These are phyloP conservation scores for Cladophialophora chaetospira DNA, from an alignment of 2,329 filamentous ascomycete genomes.

Conservation along the genomic window DNA sequence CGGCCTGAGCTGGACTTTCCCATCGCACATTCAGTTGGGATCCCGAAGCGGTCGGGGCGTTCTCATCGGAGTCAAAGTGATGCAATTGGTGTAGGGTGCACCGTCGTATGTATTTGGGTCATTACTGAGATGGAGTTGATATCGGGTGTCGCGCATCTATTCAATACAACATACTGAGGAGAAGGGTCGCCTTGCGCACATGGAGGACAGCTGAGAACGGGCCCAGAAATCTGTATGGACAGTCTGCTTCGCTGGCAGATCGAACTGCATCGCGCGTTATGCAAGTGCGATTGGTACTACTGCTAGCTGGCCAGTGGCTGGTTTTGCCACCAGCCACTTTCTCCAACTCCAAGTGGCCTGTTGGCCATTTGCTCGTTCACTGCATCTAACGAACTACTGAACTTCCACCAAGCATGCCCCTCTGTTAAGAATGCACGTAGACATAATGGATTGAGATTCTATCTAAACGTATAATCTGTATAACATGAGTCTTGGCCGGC, in stretches of 20 bases:
- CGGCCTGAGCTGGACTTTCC: constrained; percentile 32
- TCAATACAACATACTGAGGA: constrained; percentile 3
- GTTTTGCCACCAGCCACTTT: constrained; percentile 23
- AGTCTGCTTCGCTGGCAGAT: constrained; percentile 21
- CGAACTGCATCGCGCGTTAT: constrained; percentile 19
- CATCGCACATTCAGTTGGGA: constrained; percentile 20
- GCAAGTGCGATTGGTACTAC: constrained; percentile 11
- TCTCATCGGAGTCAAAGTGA: constrained; percentile 5
- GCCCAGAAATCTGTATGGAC: background rate
- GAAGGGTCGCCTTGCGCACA: background rate
- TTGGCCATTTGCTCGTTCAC: too few relatives aligned
- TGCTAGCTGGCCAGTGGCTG: too few relatives aligned
- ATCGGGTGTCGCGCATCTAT: background rate
- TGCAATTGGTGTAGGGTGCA: background rate
- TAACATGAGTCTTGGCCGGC: too few relatives aligned
- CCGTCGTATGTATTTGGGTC: constrained; percentile 1
- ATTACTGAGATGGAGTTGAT: constrained; percentile 5
- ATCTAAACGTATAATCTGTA: too few relatives aligned
- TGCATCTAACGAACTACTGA: too few relatives aligned
- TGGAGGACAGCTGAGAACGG: background rate
- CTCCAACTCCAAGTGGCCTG: background rate
- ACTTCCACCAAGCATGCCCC: too few relatives aligned
- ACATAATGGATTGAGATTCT: too few relatives aligned
- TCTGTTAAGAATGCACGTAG: too few relatives aligned
- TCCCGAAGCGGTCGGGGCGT: constrained; percentile 20